Base-by-base conservation (phyloP, 169 alveolate genomes). In the Plasmodium gaboni region DNA sequence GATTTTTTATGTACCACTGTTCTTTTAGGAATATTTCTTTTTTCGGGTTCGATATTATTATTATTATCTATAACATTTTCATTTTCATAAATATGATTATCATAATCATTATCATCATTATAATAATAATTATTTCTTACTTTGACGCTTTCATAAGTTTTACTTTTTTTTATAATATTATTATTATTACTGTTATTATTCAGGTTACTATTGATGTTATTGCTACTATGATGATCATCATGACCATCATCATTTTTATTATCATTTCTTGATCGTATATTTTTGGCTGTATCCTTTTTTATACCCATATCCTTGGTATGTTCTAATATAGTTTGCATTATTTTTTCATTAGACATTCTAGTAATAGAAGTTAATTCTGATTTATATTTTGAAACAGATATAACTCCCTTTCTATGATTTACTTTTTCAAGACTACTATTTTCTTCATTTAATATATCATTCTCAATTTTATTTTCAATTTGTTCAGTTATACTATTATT, bases 361-460 rank as follows among this genome's bases (percentile, higher is more conserved):
- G 71, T 71, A 70, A 86, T 28, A 19, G 92, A 69, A 15, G 59
- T 53, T 46, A 86, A 61, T 64, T 69, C 78, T 28, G 76, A 32
- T 86, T 86, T 86, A 57, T 86, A 86, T 60, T 64, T 57, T 17
- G 69, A 17, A n/a, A 86, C 92, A 24, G 78, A 42, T 86, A 86
- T 86, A 22, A 86, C 17, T 46, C 92, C 92, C 15, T 71, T 57
- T 61, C 74, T 61, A 48, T 44, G 9, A 42, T 86, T 61, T 74
- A 17, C 22, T 32, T 55, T 38, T 15, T 17, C 22, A 38, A 32
- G 24, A 57, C 15, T 55, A 53, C 38, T 68, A 3, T 53, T 53
- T 22, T 86, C 46, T 55, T 70, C 86, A 6, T 32, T 70, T 50
- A 86, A 26, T 10, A 60, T 57, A 10, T 86, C 92, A 65, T 86